A percentile compares a stretch with the other conserved stretches of the same genome.
phyloP scores from a whole-genome alignment of 371 early-diverging fungal genomes.

The Mortierella sp. region DNA sequence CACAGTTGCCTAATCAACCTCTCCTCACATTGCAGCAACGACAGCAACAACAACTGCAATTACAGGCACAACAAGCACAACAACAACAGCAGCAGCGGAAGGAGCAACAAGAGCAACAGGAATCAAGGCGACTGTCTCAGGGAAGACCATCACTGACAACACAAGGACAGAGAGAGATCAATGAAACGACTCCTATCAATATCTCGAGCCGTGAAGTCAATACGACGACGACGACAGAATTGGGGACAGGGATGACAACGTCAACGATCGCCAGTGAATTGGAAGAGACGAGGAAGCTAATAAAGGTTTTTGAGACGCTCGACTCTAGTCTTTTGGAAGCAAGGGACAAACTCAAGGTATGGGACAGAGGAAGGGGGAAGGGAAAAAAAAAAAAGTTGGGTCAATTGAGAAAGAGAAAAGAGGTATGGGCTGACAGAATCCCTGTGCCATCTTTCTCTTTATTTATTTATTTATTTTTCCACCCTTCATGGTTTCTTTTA shows the following conservation, averaged over 20 bases:
- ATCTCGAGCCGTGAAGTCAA: conserved; percentile 11
- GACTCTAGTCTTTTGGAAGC: conserved; percentile 41
- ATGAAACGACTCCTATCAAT: not conserved
- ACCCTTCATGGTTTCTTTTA: not conserved
- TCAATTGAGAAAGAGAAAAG: not conserved
- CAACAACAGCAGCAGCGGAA: conserved; percentile 9
- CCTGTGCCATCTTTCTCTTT: not conserved
- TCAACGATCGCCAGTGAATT: conserved; percentile 13
- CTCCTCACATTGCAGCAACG: not conserved
- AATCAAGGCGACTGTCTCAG: too few relatives aligned
- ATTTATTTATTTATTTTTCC: not conserved
- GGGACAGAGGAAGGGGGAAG: not conserved
- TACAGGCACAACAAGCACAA: not conserved
- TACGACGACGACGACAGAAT: not conserved
- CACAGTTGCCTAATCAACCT: not conserved
- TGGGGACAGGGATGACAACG: not conserved
- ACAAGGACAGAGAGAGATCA: too few relatives aligned
- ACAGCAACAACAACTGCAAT: not conserved
- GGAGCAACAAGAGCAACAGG: too few relatives aligned
- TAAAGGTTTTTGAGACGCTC: conserved; percentile 30
- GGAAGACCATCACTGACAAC: too few relatives aligned
- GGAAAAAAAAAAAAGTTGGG: not conserved
- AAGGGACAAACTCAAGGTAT: conserved; percentile 47
- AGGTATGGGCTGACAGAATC: not conserved
- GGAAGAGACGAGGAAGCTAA: conserved; percentile 25